A percentile compares a stretch with the other conserved stretches of the same genome.
Evolutionary conservation across 805 yeast species (phyloP).

Genomic region (Torulaspora indica): DNA sequence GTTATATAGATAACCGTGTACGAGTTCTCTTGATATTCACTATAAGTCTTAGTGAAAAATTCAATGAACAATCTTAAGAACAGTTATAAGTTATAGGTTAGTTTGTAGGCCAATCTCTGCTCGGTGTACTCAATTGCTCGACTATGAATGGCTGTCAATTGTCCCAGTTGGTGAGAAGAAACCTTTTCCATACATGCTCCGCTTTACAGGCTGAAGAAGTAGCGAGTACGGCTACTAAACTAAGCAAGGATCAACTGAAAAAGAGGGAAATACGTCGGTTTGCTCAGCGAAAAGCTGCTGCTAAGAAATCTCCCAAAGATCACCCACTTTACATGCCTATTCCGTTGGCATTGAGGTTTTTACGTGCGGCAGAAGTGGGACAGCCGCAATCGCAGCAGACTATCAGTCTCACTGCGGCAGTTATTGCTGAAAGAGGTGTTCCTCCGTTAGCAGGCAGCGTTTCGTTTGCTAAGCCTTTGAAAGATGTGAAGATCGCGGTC

Average conservation of each 20-base stretch:
- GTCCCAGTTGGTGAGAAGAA: constrained; percentile 6
- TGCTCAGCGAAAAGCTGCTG: constrained; percentile 37
- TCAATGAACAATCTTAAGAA: too few species aligned
- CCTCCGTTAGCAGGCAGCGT: constrained; percentile 69
- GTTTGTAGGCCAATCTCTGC: not conserved
- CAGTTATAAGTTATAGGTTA: not conserved
- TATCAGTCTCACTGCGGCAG: constrained; percentile 56
- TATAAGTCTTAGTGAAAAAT: constrained; percentile 1
- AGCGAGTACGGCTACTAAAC: constrained; percentile 15
- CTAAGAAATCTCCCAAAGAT: constrained; percentile 43
- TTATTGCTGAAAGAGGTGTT: constrained; percentile 72
- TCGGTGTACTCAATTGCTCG: constrained; percentile 2
- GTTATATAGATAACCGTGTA: constrained; percentile 4
- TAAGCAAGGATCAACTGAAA: constrained; percentile 32
- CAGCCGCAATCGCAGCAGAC: constrained; percentile 67
- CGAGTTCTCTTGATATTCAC: not conserved
- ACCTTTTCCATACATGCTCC: constrained; percentile 15
- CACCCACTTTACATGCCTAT: constrained; percentile 67
- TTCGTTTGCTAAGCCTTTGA: constrained; percentile 66
- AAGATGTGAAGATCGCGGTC: constrained; percentile 59
- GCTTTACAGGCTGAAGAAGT: constrained; percentile 18
- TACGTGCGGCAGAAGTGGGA: constrained; percentile 90
- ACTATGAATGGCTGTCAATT: constrained; percentile 2
- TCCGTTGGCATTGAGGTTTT: constrained; percentile 65
- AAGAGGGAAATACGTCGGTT: constrained; percentile 38